Conservation (phyloP, 768 basidiomycete species). For the Epithele typhae region DNA sequence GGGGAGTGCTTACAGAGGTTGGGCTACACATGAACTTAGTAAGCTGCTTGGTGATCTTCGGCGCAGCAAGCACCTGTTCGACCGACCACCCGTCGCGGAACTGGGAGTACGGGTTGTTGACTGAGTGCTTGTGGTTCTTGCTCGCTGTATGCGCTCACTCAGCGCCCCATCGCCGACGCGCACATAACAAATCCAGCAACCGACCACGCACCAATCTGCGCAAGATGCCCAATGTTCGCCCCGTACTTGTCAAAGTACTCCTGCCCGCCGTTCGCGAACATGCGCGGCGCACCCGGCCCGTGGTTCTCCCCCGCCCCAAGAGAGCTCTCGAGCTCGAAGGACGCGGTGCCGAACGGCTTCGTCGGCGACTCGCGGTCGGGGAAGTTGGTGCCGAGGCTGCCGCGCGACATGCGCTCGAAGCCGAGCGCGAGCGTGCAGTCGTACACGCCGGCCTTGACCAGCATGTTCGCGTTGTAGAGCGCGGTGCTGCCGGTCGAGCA, state of each 20-base stretch:
- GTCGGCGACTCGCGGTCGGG: conserved; percentile 49
- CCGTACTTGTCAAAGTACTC: conserved; percentile 80
- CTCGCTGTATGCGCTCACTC: conserved; percentile 41
- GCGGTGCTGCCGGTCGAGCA: conserved; percentile 82
- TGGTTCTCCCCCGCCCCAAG: conserved; percentile 49
- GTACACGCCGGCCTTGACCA: conserved; percentile 63
- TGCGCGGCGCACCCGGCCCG: conserved; percentile 66
- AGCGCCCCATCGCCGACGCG: background rate
- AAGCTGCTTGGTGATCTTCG: conserved; percentile 66
- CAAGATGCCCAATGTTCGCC: conserved; percentile 60
- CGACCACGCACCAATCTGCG: conserved; percentile 62
- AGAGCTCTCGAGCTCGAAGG: conserved; percentile 44
- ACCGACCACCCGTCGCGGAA: conserved; percentile 76
- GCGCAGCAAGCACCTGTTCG: conserved; percentile 62
- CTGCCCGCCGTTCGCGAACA: conserved; percentile 69
- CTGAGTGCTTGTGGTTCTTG: conserved; percentile 80
- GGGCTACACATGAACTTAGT: conserved; percentile 89
- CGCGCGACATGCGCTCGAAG: conserved; percentile 81
- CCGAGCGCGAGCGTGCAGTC: conserved; percentile 81
- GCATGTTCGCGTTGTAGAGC: conserved; percentile 66
- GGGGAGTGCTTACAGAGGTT: conserved; percentile 48
- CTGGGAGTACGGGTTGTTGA: conserved; percentile 84
- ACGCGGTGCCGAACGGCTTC: conserved; percentile 38
- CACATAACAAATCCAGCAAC: background rate
- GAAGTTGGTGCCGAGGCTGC: conserved; percentile 65